These are phyloP conservation scores for Oenanthe javanica DNA, from an alignment of 140 eudicot genomes.

Conservation along the genomic window DNA sequence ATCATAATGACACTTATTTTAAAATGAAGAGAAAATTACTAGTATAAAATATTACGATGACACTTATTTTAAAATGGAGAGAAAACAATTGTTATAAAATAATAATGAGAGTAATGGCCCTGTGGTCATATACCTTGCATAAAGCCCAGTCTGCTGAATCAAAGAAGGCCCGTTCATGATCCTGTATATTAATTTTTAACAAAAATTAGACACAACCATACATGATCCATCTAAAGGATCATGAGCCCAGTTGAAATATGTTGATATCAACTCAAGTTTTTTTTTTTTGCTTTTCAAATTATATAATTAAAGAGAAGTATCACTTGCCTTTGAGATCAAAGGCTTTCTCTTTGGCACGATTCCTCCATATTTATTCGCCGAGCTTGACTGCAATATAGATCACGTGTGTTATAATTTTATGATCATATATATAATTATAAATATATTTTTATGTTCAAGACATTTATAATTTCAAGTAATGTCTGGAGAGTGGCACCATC, in stretches of 20 bases:
- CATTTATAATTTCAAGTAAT: too few species aligned
- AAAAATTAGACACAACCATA: not conserved
- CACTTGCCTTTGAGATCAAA: conserved; percentile 74
- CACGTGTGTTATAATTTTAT: too few species aligned
- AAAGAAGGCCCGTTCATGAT: conserved; percentile 87
- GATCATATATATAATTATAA: too few species aligned
- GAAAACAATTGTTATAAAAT: too few species aligned
- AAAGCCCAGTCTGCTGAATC: conserved; percentile 99
- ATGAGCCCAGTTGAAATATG: not conserved
- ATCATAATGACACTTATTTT: too few species aligned
- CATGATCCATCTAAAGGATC: not conserved
- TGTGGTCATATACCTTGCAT: conserved; percentile 48
- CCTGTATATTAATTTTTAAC: conserved; percentile 33
- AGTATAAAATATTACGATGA: too few species aligned
- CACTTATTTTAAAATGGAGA: too few species aligned
- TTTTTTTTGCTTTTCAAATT: too few species aligned
- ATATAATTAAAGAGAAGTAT: not conserved
- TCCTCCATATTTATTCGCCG: conserved; percentile 70
- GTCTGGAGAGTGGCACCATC: too few species aligned
- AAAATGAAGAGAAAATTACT: too few species aligned
- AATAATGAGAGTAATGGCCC: not conserved
- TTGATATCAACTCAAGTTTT: too few species aligned
- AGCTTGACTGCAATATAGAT: conserved; percentile 22
- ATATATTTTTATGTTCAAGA: too few species aligned
- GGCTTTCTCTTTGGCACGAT: conserved; percentile 87